These are phyloP conservation scores for Neurospora tetraspora DNA, from an alignment of 495 filamentous ascomycete species.

Conservation along the genomic window DNA sequence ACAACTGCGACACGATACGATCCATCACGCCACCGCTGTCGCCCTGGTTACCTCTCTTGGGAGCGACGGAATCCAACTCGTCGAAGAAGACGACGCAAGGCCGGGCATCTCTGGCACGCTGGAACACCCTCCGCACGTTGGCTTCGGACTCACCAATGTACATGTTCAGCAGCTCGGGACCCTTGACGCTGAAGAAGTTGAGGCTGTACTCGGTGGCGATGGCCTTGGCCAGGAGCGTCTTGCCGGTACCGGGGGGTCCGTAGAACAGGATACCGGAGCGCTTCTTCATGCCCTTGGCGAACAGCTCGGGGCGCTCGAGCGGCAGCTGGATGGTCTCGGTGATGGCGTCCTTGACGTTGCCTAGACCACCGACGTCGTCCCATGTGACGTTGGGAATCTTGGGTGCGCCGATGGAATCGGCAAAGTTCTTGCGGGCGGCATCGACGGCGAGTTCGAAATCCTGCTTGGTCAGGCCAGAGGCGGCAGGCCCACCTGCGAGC, in stretches of 20 bases:
- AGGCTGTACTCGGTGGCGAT: constrained; percentile 97
- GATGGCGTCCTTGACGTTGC: constrained; percentile 89
- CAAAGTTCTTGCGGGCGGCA: constrained; percentile 91
- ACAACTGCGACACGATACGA: constrained; percentile 88
- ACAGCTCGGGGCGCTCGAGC: constrained; percentile 84
- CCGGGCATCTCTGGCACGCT: constrained; percentile 85
- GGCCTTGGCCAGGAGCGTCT: constrained; percentile 92
- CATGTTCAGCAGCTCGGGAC: constrained; percentile 96
- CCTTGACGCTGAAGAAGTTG: constrained; percentile 99
- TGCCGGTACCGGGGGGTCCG: constrained; percentile 91
- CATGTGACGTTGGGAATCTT: constrained; percentile 97
- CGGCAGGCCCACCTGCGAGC: constrained; percentile 77
- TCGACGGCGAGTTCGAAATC: constrained; percentile 91
- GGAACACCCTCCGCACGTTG: constrained; percentile 92
- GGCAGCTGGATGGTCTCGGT: constrained; percentile 95
- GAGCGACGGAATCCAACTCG: constrained; percentile 92
- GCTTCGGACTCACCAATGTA: constrained; percentile 99
- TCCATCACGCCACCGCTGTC: constrained; percentile 99
- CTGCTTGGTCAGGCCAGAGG: constrained; percentile 64
- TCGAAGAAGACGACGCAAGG: constrained; percentile 99
- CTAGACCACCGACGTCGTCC: constrained; percentile 92
- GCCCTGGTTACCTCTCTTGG: constrained; percentile 94
- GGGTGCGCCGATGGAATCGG: constrained; percentile 91
- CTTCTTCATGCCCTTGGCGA: constrained; percentile 98
- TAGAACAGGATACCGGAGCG: constrained; percentile 97